Evolutionary conservation across 2,329 filamentous ascomycete species (phyloP).

Genomic region (Phialemonium atrogriseum): DNA sequence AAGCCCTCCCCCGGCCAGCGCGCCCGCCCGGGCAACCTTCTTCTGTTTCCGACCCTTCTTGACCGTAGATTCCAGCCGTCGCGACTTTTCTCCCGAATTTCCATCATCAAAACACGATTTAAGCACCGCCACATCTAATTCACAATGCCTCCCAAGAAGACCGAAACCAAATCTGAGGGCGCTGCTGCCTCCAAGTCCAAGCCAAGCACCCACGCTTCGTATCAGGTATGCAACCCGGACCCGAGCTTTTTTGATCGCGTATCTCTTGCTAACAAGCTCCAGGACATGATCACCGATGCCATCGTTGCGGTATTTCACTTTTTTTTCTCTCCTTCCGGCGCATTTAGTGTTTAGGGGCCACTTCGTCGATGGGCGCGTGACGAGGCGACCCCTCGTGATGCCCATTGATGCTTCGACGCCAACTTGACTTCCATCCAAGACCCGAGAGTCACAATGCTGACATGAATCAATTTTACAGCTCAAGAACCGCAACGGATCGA

Average conservation of each 20-base stretch:
- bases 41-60: conserved; percentile 30
- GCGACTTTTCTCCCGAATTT: conserved; percentile 9
- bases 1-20: conserved; percentile 45
- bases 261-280: conserved; percentile 24
- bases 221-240: conserved; percentile 41
- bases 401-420: no score
- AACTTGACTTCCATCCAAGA: no score
- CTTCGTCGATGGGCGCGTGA: background rate
- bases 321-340: conserved; percentile 25
- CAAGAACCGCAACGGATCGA: conserved; percentile 55
- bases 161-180: conserved; percentile 41
- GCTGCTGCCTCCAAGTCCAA: conserved; percentile 40
- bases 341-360: conserved; percentile 20
- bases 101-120: conserved; percentile 9
- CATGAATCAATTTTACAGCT: conserved; percentile 35
- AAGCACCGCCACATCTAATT: conserved; percentile 13
- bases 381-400: background rate
- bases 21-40: conserved; percentile 35
- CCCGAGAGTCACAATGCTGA: conserved; percentile 31
- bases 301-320: conserved; percentile 48
- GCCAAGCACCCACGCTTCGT: conserved; percentile 41
- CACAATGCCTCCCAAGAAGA: conserved; percentile 55
- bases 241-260: conserved; percentile 7
- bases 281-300: conserved; percentile 58
- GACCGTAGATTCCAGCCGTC: conserved; percentile 18